Percentiles rank a stretch among this genome's conserved stretches.
Evolutionary conservation across 345 rosid species (phyloP).

Genomic region (Sonneratia caseolaris): DNA sequence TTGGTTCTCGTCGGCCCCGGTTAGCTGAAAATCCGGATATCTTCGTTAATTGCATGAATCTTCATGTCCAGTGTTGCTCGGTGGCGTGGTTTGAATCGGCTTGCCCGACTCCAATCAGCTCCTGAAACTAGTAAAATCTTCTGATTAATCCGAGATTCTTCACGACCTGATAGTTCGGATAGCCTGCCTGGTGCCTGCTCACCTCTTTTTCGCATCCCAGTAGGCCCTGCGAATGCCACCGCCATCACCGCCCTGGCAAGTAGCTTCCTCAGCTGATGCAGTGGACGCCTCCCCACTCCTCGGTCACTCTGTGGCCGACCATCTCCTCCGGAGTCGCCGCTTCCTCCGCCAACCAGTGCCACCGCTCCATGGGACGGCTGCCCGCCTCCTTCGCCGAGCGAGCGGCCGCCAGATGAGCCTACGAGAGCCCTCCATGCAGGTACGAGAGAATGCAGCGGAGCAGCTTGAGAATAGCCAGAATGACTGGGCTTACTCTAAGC

Average conservation of each 20-base stretch:
- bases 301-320: constrained; percentile 22
- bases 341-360: constrained; percentile 44
- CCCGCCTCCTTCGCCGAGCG: constrained; percentile 64
- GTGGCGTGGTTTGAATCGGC: not conserved
- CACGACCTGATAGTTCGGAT: not conserved
- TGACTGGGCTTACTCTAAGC: constrained; percentile 75
- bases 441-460: constrained; percentile 81
- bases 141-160: not conserved
- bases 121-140: not conserved
- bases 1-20: not conserved
- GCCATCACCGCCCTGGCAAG: constrained; percentile 7
- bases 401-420: constrained; percentile 78
- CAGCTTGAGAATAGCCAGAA: constrained; percentile 79
- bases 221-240: constrained; percentile 4
- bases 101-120: not conserved
- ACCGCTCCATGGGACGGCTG: constrained; percentile 44
- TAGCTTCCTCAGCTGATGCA: constrained; percentile 4
- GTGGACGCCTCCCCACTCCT: constrained; percentile 17
- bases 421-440: constrained; percentile 64
- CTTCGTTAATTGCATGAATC: not conserved
- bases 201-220: not conserved
- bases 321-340: constrained; percentile 50
- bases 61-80: not conserved
- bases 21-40: not conserved
- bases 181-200: not conserved